Percentiles rank a stretch among this genome's conserved stretches.
Evolutionary conservation across 2,329 filamentous ascomycete genomes (phyloP).

Genomic region (Talaromyces sp.): DNA sequence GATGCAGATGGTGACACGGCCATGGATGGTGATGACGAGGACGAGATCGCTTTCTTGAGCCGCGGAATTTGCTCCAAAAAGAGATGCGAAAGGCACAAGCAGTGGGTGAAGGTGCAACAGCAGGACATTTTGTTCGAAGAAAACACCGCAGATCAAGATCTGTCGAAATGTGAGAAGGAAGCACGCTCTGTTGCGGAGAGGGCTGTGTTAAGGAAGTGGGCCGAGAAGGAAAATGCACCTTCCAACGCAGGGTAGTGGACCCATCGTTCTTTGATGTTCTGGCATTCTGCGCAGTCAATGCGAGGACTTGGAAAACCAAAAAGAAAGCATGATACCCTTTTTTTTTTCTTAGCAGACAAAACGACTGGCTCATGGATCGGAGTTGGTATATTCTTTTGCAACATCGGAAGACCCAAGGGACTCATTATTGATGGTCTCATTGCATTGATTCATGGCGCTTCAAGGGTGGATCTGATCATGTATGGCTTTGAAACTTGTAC

Average conservation of each 20-base stretch:
- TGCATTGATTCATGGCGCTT: conserved; percentile 29
- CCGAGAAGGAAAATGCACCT: conserved; percentile 34
- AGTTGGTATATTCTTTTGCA: conserved; percentile 29
- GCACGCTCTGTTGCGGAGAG: conserved; percentile 47
- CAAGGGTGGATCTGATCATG: conserved; percentile 9
- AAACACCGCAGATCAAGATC: conserved; percentile 41
- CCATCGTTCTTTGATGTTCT: background rate
- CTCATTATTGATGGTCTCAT: background rate
- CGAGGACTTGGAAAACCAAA: conserved; percentile 1
- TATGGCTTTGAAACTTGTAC: conserved; percentile 17
- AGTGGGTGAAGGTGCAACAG: conserved; percentile 52
- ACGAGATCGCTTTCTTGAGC: conserved; percentile 36
- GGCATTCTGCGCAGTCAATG: background rate
- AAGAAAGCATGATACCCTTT: conserved; percentile 32
- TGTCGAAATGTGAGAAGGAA: conserved; percentile 44
- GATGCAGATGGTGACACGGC: conserved; percentile 39
- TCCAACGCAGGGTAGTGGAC: conserved; percentile 14
- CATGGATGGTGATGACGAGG: conserved; percentile 36
- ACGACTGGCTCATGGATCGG: conserved; percentile 23
- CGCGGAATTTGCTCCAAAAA: conserved; percentile 52
- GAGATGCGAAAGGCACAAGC: conserved; percentile 51
- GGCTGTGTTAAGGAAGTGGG: conserved; percentile 47
- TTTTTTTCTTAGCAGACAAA: conserved; percentile 17
- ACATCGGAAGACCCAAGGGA: background rate
- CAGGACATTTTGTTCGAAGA: conserved; percentile 50